phyloP scores from a whole-genome alignment of 495 filamentous ascomycete species.

The Aspergillus affinis region DNA sequence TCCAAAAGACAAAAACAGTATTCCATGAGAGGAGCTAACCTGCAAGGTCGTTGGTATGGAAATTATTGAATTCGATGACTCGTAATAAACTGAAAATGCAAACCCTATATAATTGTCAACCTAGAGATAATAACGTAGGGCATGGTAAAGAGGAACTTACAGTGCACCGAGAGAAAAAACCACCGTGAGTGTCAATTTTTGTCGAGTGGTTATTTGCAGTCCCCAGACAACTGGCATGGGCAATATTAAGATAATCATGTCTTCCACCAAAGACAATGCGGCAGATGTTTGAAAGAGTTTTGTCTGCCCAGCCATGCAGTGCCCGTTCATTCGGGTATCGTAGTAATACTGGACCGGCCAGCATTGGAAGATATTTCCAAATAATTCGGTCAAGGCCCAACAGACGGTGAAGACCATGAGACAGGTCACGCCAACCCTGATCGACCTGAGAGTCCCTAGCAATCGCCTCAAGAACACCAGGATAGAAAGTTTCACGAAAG shows the following conservation, averaged over 20 bases:
- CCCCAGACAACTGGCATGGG: constrained; percentile 37
- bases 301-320: constrained; percentile 26
- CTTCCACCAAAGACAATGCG: constrained; percentile 21
- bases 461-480: constrained; percentile 32
- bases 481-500: constrained; percentile 39
- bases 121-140: background rate
- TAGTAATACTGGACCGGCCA: constrained; percentile 33
- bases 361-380: constrained; percentile 33
- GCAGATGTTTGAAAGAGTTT: constrained; percentile 24
- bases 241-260: constrained; percentile 29
- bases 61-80: constrained; percentile 22
- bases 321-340: constrained; percentile 26
- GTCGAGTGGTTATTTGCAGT: constrained; percentile 23
- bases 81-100: constrained; percentile 30
- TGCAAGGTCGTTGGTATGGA: constrained; percentile 21
- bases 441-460: constrained; percentile 19
- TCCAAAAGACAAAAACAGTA: background rate
- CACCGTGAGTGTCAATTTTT: constrained; percentile 32
- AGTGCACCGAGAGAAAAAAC: constrained; percentile 32
- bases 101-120: constrained; percentile 17
- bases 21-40: constrained; percentile 11
- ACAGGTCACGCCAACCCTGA: constrained; percentile 10
- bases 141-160: constrained; percentile 16
- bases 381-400: constrained; percentile 25
- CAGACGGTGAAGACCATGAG: constrained; percentile 25